phyloP scores from a whole-genome alignment of 495 filamentous ascomycete genomes.

The Neurospora sp. region DNA sequence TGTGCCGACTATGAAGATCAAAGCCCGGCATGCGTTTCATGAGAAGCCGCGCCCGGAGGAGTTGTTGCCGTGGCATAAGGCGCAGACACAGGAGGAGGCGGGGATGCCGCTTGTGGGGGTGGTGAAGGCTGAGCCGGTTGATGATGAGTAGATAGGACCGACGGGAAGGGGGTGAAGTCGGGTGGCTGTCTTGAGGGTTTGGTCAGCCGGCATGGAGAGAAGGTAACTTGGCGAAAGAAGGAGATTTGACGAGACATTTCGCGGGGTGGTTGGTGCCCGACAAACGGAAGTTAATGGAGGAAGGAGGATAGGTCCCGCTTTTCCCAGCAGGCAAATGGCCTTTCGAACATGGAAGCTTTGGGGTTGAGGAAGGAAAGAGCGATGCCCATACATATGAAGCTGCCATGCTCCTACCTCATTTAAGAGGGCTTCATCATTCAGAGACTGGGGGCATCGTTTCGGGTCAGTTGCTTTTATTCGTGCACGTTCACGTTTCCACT shows the following conservation, averaged over 20 bases:
- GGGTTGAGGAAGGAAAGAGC: background rate
- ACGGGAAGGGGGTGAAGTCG: too few relatives aligned
- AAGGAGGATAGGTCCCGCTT: background rate
- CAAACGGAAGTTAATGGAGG: background rate
- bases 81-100: background rate
- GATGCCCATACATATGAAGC: background rate
- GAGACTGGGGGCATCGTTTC: background rate
- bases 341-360: background rate
- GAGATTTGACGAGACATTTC: background rate
- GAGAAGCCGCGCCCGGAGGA: conserved; percentile 4
- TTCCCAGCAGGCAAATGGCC: background rate
- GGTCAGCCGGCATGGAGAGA: background rate
- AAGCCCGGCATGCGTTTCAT: conserved; percentile 14
- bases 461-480: background rate
- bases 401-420: background rate
- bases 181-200: background rate
- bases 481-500: too few relatives aligned
- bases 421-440: background rate
- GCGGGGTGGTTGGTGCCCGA: background rate
- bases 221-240: background rate
- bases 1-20: conserved; percentile 18
- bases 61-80: background rate
- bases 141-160: background rate
- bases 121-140: conserved; percentile 2
- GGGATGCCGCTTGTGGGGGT: background rate